phyloP scores from a whole-genome alignment of 176 grass and related monocot genomes.

The Phyllostachys edulis region DNA sequence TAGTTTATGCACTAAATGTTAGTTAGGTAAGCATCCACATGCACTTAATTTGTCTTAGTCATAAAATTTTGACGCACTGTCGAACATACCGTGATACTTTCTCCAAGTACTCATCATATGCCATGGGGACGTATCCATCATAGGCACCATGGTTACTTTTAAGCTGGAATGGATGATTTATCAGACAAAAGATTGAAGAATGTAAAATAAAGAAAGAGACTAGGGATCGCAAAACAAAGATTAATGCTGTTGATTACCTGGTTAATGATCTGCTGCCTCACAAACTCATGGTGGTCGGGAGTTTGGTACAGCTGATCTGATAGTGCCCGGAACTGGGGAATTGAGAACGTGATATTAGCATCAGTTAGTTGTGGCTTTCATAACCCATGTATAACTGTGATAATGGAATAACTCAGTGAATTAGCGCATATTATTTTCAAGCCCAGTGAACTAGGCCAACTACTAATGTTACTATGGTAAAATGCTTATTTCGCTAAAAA shows the following conservation, averaged over 20 bases:
- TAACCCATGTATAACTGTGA: background rate
- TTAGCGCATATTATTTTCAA: background rate
- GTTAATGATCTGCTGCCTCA: slow-evolving; percentile 75
- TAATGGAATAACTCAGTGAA: background rate
- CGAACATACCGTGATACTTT: slow-evolving; percentile 65
- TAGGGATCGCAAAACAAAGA: background rate
- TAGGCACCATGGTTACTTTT: slow-evolving; percentile 74
- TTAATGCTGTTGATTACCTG: slow-evolving; percentile 48
- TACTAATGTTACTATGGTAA: background rate
- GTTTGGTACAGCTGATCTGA: slow-evolving; percentile 94
- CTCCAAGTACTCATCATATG: slow-evolving; percentile 82
- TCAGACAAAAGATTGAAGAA: slow-evolving; percentile 28
- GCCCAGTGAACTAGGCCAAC: background rate
- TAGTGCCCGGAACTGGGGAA: slow-evolving; percentile 82
- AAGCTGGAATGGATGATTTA: slow-evolving; percentile 58
- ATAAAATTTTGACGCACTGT: background rate
- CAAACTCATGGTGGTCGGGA: slow-evolving; percentile 91
- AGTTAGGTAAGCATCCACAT: slow-evolving; percentile 22
- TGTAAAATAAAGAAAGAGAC: background rate
- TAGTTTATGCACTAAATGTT: slow-evolving; percentile 27
- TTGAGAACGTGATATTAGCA: slow-evolving; percentile 21
- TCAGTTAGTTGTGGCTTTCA: slow-evolving; percentile 5
- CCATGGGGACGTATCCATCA: slow-evolving; percentile 92
- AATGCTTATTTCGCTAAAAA: background rate
- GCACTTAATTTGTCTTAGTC: background rate